Percentiles rank a stretch among this genome's conserved stretches.
These are phyloP conservation scores for Candida quercuum DNA, from an alignment of 805 yeast species.

Conservation along the genomic window DNA sequence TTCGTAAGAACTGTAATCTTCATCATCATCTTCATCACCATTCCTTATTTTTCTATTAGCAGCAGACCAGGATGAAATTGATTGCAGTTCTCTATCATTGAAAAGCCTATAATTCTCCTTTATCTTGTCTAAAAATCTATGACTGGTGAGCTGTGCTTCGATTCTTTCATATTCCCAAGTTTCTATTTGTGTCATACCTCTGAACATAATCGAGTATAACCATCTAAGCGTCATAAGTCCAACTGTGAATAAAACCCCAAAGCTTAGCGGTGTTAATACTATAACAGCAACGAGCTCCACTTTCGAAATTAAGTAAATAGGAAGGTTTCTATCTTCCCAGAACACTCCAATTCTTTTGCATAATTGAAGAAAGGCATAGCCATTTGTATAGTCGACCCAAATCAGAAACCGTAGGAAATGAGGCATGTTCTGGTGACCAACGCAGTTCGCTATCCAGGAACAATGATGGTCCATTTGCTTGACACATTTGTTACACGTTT, in stretches of 20 bases:
- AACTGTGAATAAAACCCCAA: slow-evolving; percentile 59
- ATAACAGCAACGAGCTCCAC: slow-evolving; percentile 51
- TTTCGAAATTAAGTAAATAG: slow-evolving; percentile 49
- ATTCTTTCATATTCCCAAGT: slow-evolving; percentile 87
- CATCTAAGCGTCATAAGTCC: slow-evolving; percentile 58
- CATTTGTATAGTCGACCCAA: slow-evolving; percentile 55
- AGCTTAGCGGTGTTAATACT: slow-evolving; percentile 46
- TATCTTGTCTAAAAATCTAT: slow-evolving; percentile 46
- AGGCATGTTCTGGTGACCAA: slow-evolving; percentile 73
- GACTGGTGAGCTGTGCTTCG: slow-evolving; percentile 55
- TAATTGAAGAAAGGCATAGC: slow-evolving; percentile 40
- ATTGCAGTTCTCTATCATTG: slow-evolving; percentile 17
- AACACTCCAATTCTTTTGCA: slow-evolving; percentile 33
- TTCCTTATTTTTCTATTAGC: slow-evolving; percentile 9
- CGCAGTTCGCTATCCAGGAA: slow-evolving; percentile 92
- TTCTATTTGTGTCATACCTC: slow-evolving; percentile 87
- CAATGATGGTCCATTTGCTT: slow-evolving; percentile 90
- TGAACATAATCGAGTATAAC: slow-evolving; percentile 42
- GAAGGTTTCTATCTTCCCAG: slow-evolving; percentile 45
- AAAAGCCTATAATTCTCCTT: slow-evolving; percentile 34
- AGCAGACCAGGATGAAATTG: slow-evolving; percentile 18
- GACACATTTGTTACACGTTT: slow-evolving; percentile 67
- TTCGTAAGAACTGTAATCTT: not conserved
- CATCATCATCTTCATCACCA: slow-evolving; percentile 9
- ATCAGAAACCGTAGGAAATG: slow-evolving; percentile 73